These are phyloP conservation scores for Nigrospora sphaerica DNA, from an alignment of 2,329 filamentous ascomycete species.

Conservation along the genomic window DNA sequence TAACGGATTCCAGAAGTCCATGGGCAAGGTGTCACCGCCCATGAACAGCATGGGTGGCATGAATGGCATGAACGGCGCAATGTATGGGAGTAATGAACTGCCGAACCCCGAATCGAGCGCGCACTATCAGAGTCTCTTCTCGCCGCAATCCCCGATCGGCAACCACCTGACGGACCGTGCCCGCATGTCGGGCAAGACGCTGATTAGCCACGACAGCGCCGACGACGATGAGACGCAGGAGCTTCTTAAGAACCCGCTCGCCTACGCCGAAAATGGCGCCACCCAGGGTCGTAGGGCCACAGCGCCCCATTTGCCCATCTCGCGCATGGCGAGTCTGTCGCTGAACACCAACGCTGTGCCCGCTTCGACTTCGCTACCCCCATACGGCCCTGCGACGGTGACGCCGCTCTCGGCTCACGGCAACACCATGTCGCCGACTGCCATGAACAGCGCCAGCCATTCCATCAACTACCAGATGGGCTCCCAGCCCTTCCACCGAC, in stretches of 20 bases:
- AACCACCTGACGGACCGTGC: conserved; percentile 58
- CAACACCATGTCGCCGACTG: conserved; percentile 49
- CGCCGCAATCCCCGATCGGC: conserved; percentile 65
- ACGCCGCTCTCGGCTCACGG: conserved; percentile 31
- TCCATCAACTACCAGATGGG: conserved; percentile 47
- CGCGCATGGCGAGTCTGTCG: conserved; percentile 62
- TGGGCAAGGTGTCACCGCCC: conserved; percentile 56
- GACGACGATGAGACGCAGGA: conserved; percentile 66
- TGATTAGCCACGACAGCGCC: conserved; percentile 63
- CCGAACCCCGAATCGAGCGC: conserved; percentile 47
- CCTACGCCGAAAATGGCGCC: conserved; percentile 65
- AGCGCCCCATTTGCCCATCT: conserved; percentile 63
- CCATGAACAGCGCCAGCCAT: conserved; percentile 36
- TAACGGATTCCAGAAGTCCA: conserved; percentile 52
- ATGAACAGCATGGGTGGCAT: conserved; percentile 34
- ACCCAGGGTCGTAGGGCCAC: conserved; percentile 57
- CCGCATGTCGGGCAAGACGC: conserved; percentile 58
- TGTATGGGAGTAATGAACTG: conserved; percentile 49
- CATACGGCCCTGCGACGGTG: conserved; percentile 30
- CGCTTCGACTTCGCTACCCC: conserved; percentile 48
- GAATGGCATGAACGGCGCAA: background rate
- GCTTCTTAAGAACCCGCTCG: conserved; percentile 65
- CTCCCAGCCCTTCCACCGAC: conserved; percentile 50
- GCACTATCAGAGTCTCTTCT: conserved; percentile 59
- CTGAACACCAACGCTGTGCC: conserved; percentile 60